Percentiles rank a stretch among this genome's conserved stretches.
Conservation (phyloP, 441 rosid species). For the Brassica hybrid region DNA sequence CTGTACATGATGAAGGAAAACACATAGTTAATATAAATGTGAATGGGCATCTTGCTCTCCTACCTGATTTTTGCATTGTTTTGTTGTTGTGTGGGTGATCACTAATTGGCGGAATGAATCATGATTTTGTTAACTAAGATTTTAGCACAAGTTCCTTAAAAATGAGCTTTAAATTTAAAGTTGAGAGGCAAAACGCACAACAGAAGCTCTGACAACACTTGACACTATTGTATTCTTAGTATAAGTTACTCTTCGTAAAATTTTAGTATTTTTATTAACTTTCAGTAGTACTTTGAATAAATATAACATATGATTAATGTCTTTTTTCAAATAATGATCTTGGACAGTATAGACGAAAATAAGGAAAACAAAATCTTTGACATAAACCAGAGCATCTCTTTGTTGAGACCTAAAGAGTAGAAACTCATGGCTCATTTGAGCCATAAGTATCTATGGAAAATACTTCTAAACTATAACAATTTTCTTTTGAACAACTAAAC, state of each 20-base stretch:
- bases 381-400: background rate
- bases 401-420: background rate
- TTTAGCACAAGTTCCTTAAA: background rate
- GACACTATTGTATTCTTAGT: background rate
- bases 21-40: too few relatives aligned
- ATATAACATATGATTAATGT: background rate
- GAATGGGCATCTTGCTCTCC: too few relatives aligned
- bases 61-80: background rate
- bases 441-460: too few relatives aligned
- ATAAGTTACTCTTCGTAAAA: too few relatives aligned
- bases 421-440: too few relatives aligned
- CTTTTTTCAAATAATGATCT: background rate
- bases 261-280: background rate
- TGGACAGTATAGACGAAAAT: background rate
- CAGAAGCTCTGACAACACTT: background rate
- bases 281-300: background rate
- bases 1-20: too few relatives aligned
- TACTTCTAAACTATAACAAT: too few relatives aligned
- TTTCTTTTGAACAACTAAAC: too few relatives aligned
- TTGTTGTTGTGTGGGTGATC: background rate
- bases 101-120: background rate
- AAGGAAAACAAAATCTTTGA: background rate
- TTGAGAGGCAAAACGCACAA: background rate
- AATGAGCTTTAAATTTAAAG: background rate
- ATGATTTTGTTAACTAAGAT: background rate